Evolutionary conservation across 2,329 filamentous ascomycete genomes (phyloP).

Genomic region (Clonostachys solani): DNA sequence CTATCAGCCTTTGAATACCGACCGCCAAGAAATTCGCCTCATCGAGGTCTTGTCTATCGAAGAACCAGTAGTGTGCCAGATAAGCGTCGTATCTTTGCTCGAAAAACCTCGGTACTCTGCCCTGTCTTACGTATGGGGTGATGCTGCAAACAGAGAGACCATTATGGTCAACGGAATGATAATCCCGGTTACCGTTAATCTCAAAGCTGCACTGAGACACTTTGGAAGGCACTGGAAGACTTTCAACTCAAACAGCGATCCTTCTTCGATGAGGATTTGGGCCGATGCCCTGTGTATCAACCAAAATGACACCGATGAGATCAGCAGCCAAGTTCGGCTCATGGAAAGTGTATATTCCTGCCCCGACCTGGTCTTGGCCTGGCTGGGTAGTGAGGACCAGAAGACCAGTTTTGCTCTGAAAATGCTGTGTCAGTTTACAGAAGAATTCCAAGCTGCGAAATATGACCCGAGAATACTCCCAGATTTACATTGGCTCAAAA

Average conservation of each 20-base stretch:
- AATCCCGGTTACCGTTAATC: neutral
- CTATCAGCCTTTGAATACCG: too few relatives aligned
- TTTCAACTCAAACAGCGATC: neutral
- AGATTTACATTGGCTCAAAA: neutral
- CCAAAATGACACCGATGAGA: neutral
- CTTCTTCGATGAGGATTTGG: neutral
- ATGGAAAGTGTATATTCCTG: neutral
- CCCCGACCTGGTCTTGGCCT: neutral
- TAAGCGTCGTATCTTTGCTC: neutral
- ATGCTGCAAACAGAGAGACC: neutral
- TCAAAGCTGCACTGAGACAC: neutral
- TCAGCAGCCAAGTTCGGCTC: neutral
- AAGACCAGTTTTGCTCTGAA: neutral
- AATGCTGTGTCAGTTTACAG: neutral
- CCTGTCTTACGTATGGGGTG: constrained; percentile 8
- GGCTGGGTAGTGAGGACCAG: neutral
- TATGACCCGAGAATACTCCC: neutral
- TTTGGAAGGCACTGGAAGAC: neutral
- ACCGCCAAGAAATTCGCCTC: too few relatives aligned
- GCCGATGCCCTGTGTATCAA: neutral
- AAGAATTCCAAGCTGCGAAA: neutral
- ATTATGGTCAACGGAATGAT: neutral
- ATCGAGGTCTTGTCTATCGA: too few relatives aligned
- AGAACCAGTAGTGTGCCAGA: too few relatives aligned
- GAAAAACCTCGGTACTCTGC: constrained; percentile 2